Conservation (phyloP, 495 filamentous ascomycete genomes). For the Xylaria scruposa region DNA sequence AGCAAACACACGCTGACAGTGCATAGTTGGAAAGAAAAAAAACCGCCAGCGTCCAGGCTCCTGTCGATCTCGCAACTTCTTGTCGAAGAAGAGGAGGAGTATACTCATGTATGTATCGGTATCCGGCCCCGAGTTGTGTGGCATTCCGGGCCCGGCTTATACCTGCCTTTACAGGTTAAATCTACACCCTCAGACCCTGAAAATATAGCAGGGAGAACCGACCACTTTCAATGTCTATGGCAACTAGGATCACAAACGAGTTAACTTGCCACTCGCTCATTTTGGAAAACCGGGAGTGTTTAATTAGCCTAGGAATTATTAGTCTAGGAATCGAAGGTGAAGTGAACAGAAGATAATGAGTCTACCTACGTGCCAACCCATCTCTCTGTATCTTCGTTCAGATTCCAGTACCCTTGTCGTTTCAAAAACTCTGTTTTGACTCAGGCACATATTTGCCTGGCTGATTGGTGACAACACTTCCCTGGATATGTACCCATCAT, state of each 20-base stretch:
- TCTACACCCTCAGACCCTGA: background rate
- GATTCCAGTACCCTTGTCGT: background rate
- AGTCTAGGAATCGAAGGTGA: background rate
- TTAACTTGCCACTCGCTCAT: constrained; percentile 6
- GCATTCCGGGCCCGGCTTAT: background rate
- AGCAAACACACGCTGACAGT: constrained; percentile 16
- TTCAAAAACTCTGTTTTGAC: constrained; percentile 3
- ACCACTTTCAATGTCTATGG: background rate
- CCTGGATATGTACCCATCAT: background rate
- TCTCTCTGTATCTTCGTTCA: background rate
- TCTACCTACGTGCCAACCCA: background rate
- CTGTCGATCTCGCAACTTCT: constrained; percentile 10
- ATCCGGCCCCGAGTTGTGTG: background rate
- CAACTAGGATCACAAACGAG: constrained; percentile 18
- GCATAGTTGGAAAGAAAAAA: background rate
- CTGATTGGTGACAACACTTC: background rate
- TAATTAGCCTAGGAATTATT: constrained; percentile 20
- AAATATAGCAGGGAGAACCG: background rate
- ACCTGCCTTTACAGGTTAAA: too few relatives aligned
- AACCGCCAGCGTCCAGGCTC: background rate
- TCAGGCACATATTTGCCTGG: background rate
- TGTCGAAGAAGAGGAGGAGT: background rate
- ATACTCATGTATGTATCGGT: background rate
- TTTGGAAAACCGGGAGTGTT: constrained; percentile 26
- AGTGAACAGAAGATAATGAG: background rate